Percentiles rank a stretch among this genome's conserved stretches.
Evolutionary conservation across 805 yeast species (phyloP).

Genomic region (Yamadazyma insecticola): DNA sequence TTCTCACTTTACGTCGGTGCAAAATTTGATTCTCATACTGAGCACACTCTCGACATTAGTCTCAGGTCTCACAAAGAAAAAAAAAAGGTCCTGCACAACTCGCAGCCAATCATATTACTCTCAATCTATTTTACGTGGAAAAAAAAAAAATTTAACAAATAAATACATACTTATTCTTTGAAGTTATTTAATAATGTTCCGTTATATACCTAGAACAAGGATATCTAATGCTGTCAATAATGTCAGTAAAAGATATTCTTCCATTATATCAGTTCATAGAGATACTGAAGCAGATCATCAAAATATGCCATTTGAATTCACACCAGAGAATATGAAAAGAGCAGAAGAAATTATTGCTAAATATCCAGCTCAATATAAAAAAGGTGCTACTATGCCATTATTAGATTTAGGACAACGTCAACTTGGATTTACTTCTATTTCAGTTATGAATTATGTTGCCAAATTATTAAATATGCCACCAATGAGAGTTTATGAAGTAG

Average conservation of each 20-base stretch:
- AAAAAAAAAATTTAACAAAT: conserved; percentile 5
- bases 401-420: conserved; percentile 86
- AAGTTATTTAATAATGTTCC: not conserved
- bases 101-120: conserved; percentile 8
- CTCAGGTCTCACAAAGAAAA: not conserved
- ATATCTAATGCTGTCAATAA: not conserved
- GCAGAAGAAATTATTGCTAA: conserved; percentile 74
- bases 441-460: conserved; percentile 89
- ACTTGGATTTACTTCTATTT: conserved; percentile 76
- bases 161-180: conserved; percentile 1
- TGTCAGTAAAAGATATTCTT: conserved; percentile 27
- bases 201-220: not conserved
- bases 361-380: conserved; percentile 83
- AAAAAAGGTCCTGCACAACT: conserved; percentile 3
- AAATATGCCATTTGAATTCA: conserved; percentile 67
- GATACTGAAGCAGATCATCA: conserved; percentile 66
- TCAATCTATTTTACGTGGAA: conserved; percentile 12
- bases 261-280: conserved; percentile 62
- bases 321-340: conserved; percentile 54
- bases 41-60: too few species aligned
- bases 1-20: too few species aligned
- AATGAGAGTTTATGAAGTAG: conserved; percentile 91
- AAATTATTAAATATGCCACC: conserved; percentile 83
- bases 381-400: conserved; percentile 84
- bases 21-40: too few species aligned